Evolutionary conservation across 2,329 filamentous ascomycete genomes (phyloP).

Genomic region (Dothideomycetidae sp.): DNA sequence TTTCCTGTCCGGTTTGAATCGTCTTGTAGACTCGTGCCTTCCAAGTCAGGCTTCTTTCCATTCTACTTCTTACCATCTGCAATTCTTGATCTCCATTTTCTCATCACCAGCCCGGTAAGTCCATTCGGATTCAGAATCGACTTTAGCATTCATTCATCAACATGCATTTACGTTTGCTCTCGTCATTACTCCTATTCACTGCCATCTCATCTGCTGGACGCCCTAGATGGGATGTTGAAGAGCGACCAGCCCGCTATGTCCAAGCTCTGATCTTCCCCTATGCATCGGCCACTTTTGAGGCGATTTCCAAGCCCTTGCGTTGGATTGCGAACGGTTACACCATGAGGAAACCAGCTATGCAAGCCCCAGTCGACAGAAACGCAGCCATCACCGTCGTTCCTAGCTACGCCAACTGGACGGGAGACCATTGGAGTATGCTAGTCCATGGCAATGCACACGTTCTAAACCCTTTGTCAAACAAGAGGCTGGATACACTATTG

Average conservation of each 20-base stretch:
- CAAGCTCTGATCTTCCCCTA: conserved; percentile 8
- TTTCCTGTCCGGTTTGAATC: no score
- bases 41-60: no score
- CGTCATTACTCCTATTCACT: conserved; percentile 2
- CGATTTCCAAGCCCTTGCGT: conserved; percentile 9
- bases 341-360: neutral
- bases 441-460: conserved; percentile 64
- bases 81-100: neutral
- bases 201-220: conserved; percentile 1
- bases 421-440: conserved; percentile 54
- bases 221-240: neutral
- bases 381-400: conserved; percentile 42
- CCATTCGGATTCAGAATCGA: conserved; percentile 6
- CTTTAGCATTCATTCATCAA: conserved; percentile 3
- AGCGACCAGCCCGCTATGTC: conserved; percentile 1
- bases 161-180: conserved; percentile 10
- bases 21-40: no score
- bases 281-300: conserved; percentile 5
- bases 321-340: conserved; percentile 5
- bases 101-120: neutral
- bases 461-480: conserved; percentile 46
- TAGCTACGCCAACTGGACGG: conserved; percentile 52
- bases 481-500: conserved; percentile 49
- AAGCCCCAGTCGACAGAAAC: neutral
- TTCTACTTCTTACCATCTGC: neutral